Percentiles rank a stretch among this genome's conserved stretches.
phyloP scores from a whole-genome alignment of 2,329 filamentous ascomycete species.

The Neonectria punicea region DNA sequence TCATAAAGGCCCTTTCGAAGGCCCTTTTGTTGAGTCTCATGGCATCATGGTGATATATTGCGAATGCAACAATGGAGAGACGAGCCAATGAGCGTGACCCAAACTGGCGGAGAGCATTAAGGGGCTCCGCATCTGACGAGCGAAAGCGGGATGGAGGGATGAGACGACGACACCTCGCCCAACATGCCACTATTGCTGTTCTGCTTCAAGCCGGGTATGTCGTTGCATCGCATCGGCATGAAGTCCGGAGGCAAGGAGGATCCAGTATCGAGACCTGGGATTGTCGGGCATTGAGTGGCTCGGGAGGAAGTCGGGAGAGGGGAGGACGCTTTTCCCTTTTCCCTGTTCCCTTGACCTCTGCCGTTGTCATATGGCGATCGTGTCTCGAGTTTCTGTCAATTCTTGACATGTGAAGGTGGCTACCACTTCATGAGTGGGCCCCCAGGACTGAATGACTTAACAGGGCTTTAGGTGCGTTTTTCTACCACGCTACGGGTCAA shows the following conservation, averaged over 20 bases:
- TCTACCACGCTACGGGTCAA: slow-evolving; percentile 9
- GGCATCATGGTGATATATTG: slow-evolving; percentile 15
- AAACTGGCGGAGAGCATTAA: slow-evolving; percentile 2
- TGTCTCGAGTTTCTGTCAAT: slow-evolving; percentile 8
- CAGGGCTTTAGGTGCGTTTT: slow-evolving; percentile 25
- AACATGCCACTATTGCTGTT: slow-evolving; percentile 30
- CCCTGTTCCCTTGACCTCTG: not conserved
- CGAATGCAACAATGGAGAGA: slow-evolving; percentile 6
- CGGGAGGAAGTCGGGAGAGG: slow-evolving; percentile 6
- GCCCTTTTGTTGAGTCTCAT: slow-evolving; percentile 19
- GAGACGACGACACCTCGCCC: slow-evolving; percentile 29
- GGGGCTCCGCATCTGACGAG: slow-evolving; percentile 8
- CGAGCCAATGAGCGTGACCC: slow-evolving; percentile 10
- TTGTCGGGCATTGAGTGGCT: slow-evolving; percentile 13
- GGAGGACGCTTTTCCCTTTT: slow-evolving; percentile 9
- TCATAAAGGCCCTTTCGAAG: slow-evolving; percentile 6
- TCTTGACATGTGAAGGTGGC: slow-evolving; percentile 49
- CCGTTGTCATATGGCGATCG: slow-evolving; percentile 25
- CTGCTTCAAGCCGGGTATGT: slow-evolving; percentile 17
- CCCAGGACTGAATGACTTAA: slow-evolving; percentile 15
- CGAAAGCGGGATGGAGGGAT: slow-evolving; percentile 17
- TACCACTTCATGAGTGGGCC: slow-evolving; percentile 30
- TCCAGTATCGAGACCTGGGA: slow-evolving; percentile 2
- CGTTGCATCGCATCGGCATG: slow-evolving; percentile 21
- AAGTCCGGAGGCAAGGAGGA: slow-evolving; percentile 11